These are phyloP conservation scores for Pilatotrama ljubarskyi DNA, from an alignment of 768 basidiomycete genomes.

Conservation along the genomic window DNA sequence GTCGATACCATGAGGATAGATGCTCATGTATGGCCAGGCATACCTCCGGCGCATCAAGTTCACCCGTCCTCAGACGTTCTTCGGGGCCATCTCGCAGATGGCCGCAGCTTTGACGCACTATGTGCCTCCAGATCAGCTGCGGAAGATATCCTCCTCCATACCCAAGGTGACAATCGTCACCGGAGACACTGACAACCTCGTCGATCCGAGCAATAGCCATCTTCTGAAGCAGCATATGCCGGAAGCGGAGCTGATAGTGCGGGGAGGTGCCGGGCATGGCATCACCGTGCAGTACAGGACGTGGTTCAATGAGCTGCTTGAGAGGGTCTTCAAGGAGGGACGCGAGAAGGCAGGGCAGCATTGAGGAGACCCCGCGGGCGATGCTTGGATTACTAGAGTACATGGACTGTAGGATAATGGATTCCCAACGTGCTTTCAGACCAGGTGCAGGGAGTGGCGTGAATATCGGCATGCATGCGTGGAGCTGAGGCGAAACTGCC, in stretches of 20 bases:
- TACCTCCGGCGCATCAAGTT: slow-evolving; percentile 47
- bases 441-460: not conserved
- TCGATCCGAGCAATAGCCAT: slow-evolving; percentile 51
- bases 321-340: slow-evolving; percentile 58
- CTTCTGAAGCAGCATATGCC: slow-evolving; percentile 58
- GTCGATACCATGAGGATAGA: not conserved
- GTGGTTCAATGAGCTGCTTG: slow-evolving; percentile 57
- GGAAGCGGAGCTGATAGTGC: slow-evolving; percentile 53
- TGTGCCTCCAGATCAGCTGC: slow-evolving; percentile 40
- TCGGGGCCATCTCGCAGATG: slow-evolving; percentile 74
- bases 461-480: not conserved
- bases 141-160: slow-evolving; percentile 45
- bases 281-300: slow-evolving; percentile 49
- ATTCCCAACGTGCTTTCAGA: not conserved
- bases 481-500: not conserved
- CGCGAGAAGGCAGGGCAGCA: slow-evolving; percentile 15
- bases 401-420: slow-evolving; percentile 1
- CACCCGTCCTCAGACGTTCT: slow-evolving; percentile 57
- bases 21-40: slow-evolving; percentile 35
- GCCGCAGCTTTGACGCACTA: slow-evolving; percentile 64
- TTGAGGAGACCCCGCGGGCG: not conserved
- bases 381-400: not conserved
- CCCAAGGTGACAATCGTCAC: slow-evolving; percentile 71
- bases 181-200: slow-evolving; percentile 64
- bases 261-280: slow-evolving; percentile 66